A percentile compares a stretch with the other conserved stretches of the same genome.
phyloP scores from a whole-genome alignment of 768 basidiomycete species.

The Pleurotus citrinopileatus region DNA sequence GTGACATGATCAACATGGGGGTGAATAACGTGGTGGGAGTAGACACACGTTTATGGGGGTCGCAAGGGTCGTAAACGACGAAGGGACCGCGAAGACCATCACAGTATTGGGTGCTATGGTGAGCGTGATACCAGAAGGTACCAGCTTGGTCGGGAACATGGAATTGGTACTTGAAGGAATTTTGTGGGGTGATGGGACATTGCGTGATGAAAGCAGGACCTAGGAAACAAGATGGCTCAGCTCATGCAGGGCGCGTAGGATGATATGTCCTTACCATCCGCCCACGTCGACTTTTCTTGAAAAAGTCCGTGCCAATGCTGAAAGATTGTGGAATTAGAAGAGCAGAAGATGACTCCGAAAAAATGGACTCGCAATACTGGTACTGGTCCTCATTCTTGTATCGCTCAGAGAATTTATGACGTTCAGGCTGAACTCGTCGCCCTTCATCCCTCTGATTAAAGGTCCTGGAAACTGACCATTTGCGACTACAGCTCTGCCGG shows the following conservation, averaged over 20 bases:
- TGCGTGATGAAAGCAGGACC: constrained; percentile 23
- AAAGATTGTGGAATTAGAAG: background rate
- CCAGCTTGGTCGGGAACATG: constrained; percentile 24
- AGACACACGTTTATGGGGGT: constrained; percentile 21
- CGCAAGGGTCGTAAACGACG: constrained; percentile 31
- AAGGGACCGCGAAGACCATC: constrained; percentile 43
- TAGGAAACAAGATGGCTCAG: no score
- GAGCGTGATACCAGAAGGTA: constrained; percentile 32
- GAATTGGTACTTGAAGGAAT: constrained; percentile 32
- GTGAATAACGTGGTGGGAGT: background rate
- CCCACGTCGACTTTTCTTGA: constrained; percentile 29
- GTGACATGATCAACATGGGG: background rate
- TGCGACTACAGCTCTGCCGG: constrained; percentile 40
- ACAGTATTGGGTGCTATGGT: constrained; percentile 35
- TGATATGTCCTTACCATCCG: no score
- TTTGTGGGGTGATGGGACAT: constrained; percentile 28
- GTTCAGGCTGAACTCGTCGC: constrained; percentile 21
- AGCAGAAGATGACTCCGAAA: background rate
- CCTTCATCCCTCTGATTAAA: constrained; percentile 34
- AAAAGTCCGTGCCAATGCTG: constrained; percentile 35
- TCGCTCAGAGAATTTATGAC: constrained; percentile 5
- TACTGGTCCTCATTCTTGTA: constrained; percentile 1
- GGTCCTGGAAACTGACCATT: constrained; percentile 33
- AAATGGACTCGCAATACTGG: constrained; percentile 30
- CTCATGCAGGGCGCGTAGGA: no score